phyloP scores from a whole-genome alignment of 2,329 filamentous ascomycete genomes.

The Alternaria atra region DNA sequence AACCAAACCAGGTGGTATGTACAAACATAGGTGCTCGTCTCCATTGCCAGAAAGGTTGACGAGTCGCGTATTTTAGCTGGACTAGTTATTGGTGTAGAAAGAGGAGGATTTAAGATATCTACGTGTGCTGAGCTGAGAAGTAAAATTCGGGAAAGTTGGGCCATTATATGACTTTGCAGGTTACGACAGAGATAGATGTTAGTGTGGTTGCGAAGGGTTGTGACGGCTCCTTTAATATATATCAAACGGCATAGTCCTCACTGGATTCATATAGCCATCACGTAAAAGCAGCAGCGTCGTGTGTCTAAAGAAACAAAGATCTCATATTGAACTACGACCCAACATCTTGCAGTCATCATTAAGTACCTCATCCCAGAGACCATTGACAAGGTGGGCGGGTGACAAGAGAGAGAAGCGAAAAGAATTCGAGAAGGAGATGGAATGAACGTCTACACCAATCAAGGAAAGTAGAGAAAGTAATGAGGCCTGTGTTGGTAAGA shows the following conservation, averaged over 20 bases:
- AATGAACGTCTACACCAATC: background rate
- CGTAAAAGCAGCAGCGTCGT: background rate
- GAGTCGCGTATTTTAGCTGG: background rate
- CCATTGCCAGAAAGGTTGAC: background rate
- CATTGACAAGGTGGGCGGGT: background rate
- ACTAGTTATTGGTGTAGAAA: background rate
- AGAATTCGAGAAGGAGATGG: background rate
- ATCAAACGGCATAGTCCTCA: background rate
- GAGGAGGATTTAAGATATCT: too few relatives aligned
- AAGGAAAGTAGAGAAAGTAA: constrained; percentile 12
- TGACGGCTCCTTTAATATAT: background rate
- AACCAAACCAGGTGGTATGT: background rate
- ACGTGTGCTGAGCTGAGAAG: background rate
- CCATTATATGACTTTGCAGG: background rate
- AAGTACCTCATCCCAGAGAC: background rate
- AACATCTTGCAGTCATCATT: background rate
- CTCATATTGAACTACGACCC: background rate
- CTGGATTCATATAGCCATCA: background rate
- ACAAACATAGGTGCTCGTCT: background rate
- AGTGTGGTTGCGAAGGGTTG: background rate
- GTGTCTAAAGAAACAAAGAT: background rate
- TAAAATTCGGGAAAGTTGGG: background rate
- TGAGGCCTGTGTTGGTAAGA: background rate
- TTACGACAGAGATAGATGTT: background rate
- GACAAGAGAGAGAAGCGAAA: background rate